Evolutionary conservation across 1,284 basidiomycete genomes (phyloP), one percentile per base, ranked within the genome.

Genomic region (Exobasidium rhododendri): DNA sequence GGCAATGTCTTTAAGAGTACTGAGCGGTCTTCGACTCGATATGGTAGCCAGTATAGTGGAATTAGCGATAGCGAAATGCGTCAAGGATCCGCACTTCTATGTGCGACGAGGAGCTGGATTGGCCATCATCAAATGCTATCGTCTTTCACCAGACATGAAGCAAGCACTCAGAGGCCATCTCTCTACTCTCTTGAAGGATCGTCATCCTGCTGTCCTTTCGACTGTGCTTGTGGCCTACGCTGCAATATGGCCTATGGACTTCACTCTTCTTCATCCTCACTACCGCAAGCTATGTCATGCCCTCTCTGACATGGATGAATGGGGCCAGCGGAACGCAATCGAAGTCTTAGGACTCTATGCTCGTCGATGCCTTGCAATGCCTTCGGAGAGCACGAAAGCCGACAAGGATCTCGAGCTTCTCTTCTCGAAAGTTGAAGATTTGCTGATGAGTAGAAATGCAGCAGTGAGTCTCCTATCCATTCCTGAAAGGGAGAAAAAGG

Each of bases 1-100:
- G n/a, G 90, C 91, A 11, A 96, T 96, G 92, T 91, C 92, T 2
- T 82, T 97, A 50, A 85, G 93, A n/a, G 92, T 97, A 1, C 84
- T 97, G 50, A 92, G 91, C 63, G 91, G 92, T 7, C 93, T 97
- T 73, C 88, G 88, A 65, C 89, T 96, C 2, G 87, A 88, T 3
- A 89, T 91, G 83, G 91, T 96, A 60, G 89, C 87, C 53, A 86
- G 87, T 65, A 86, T 97, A 55, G 89, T 96, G 31, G 87, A 91
- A 58, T 83, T 94, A 35, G 91, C 90, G 3, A 89, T 97, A 74
- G 91, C 90, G 81, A 94, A 93, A 80, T 92, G 91, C 66, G 89
- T 91, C 3, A 86, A 87, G 6, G 93, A 97, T 80, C 84, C 89
- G 24, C 96, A 92, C 78, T 92, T 92, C 0, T 96, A 94, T 80